Evolutionary conservation across 495 filamentous ascomycete genomes (phyloP).

Genomic region (Saxophila tyrrhenica): DNA sequence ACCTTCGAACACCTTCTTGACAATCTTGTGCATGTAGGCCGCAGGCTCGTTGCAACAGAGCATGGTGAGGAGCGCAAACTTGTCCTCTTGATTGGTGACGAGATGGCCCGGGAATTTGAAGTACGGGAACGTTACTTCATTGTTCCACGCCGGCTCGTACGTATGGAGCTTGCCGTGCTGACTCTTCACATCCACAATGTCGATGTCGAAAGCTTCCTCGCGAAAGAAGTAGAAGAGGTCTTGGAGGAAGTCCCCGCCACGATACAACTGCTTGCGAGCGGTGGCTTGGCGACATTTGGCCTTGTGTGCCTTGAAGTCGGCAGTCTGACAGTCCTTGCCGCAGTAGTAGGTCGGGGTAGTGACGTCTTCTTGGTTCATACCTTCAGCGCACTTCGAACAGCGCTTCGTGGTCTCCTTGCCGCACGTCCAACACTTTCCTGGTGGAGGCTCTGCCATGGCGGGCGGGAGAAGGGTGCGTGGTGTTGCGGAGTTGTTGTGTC

Average conservation of each 20-base stretch:
- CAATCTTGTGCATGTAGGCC: not conserved
- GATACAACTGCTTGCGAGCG: constrained; percentile 5
- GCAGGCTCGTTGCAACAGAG: not conserved
- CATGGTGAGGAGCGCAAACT: not conserved
- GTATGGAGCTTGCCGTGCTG: not conserved
- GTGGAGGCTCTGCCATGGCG: not conserved
- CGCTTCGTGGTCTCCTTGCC: not conserved
- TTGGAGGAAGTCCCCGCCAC: constrained; percentile 1
- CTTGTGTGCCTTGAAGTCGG: constrained; percentile 3
- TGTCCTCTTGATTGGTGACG: not conserved
- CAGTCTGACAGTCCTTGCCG: constrained; percentile 2
- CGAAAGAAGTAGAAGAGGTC: not conserved
- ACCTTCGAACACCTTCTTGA: constrained; percentile 1
- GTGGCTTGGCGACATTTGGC: not conserved
- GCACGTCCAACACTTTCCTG: not conserved
- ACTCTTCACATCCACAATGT: not conserved
- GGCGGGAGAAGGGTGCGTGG: too few relatives aligned
- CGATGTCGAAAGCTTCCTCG: constrained; percentile 2
- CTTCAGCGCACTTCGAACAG: not conserved
- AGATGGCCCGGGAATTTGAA: constrained; percentile 3
- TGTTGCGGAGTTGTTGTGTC: too few relatives aligned
- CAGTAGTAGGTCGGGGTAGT: constrained; percentile 3
- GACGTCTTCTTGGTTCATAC: not conserved
- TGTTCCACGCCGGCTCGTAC: not conserved
- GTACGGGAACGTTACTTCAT: not conserved